Evolutionary conservation across 257 asterid species (phyloP), one percentile per base, ranked within the genome.

Genomic region (Echium plantagineum): DNA sequence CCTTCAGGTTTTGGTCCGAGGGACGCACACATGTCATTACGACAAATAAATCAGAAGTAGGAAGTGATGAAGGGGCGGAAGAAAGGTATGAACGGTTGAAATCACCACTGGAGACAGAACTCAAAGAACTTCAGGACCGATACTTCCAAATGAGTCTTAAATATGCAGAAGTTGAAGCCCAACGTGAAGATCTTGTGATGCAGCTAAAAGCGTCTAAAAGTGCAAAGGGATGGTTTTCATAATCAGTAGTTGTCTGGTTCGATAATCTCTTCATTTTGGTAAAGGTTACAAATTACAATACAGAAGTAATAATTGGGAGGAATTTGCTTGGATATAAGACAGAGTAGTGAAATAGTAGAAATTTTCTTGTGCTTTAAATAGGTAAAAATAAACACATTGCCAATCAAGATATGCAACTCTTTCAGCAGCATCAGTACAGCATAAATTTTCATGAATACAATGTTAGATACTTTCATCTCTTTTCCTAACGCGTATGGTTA

Each of bases 181-280:
- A 84, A 63, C 80, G 98, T 0, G 98, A 88, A 75, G 85, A 80
- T 73, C 94, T 91, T 66, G 94, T 91, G 26, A 91, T 91, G 98
- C 84, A 91, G 77, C 94, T 91, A 17, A 91, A 72, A 75, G 67
- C 78, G 52, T 70, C 69, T 51, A 80, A 71, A 62, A 65, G 75
- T 9, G 95, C 81, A 55, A 85, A 69, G 80, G 83, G 80, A 68
- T 83, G 97, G 90, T 83, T 87, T 59, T 71, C 70, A 22, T 85
- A 85, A 83, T 47, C 61, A 21, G 21, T 38, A 59, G 17, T 61
- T 10, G 24, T 28, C 55, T 52, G 68, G 57, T 52, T 63, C 51
- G 48, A 52, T 19, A n/a, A 20, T 24, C 51, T 52, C 69, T 58
- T 61, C 58, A 62, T 19, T 42, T 42, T 42, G 49, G 49, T n/a